Evolutionary conservation across 768 basidiomycete genomes (phyloP), one percentile per base, ranked within the genome.

Genomic region (Kwoniella sp.): DNA sequence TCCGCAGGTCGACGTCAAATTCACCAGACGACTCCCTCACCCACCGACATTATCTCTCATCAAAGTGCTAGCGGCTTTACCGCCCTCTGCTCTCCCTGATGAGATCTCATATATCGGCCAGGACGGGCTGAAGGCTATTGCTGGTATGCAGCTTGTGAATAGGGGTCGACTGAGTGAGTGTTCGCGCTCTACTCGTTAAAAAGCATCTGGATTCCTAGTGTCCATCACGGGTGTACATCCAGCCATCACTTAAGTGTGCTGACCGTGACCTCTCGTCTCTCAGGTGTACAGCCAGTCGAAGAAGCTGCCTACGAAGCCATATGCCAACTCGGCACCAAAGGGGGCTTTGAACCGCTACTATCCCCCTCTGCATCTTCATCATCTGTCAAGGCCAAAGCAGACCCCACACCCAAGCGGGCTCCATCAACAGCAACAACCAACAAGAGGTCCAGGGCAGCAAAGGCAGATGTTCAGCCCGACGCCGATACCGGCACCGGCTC

Each of bases 21-120:
- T 94, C 78, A 71, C 80, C 17, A 82, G 85, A 5, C 86, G 90
- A 25, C 85, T 89, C 4, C 70, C 79, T 30, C 83, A 93, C 81
- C 92, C 92, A 58, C 85, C 95, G 12, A 88, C 93, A 2, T 84
- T 95, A 12, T 83, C 88, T 5, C 83, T 95, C 0, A 84, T 97
- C 48, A 87, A 88, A 26, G 82, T 84, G 55, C 85, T 94, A 41
- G 86, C 88, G 0, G 83, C 83, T 0, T 17, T 38, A 15, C 66
- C 45, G 61, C 28, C 66, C n/a, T 62, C 80, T 2, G 70, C 80
- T 1, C 81, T 85, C 5, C 87, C 88, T 2, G 79, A 82, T 41
- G 85, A 85, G 58, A 77, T 92, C n/a, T 82, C 81, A 5, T 93
- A 93, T 79, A 85, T 93, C 25, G 86, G 85, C 2, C 81, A 84